Conservation (phyloP, 495 filamentous ascomycete genomes). For the Neurospora hispaniola region DNA sequence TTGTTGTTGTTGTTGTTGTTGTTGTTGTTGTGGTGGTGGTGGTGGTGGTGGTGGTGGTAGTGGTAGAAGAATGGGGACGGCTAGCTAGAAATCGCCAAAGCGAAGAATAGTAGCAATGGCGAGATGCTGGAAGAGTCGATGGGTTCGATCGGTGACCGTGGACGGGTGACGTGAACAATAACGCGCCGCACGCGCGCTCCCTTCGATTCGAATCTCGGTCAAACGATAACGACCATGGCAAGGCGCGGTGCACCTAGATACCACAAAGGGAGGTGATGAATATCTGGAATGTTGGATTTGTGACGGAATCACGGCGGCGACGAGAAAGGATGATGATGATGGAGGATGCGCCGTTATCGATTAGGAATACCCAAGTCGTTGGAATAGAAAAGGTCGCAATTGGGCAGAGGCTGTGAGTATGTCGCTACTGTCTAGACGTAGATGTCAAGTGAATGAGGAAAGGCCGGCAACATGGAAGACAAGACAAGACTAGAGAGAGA, state of each 20-base stretch:
- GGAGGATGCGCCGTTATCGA: background rate
- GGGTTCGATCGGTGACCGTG: constrained; percentile 3
- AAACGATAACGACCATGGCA: background rate
- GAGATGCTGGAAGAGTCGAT: background rate
- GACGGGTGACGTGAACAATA: constrained; percentile 1
- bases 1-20: constrained; percentile 1
- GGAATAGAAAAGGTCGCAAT: background rate
- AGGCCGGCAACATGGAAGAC: background rate
- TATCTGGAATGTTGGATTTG: background rate
- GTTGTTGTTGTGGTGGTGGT: background rate
- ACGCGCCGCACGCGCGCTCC: background rate
- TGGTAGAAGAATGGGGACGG: background rate
- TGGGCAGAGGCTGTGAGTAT: background rate
- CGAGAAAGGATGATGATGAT: background rate
- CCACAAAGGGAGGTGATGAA: background rate
- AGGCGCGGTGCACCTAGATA: background rate
- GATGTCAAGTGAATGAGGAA: background rate
- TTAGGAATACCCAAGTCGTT: background rate
- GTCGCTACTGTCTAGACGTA: background rate
- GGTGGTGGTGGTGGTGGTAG: background rate
- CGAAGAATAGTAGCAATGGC: background rate
- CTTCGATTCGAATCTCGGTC: background rate
- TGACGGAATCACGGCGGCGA: background rate
- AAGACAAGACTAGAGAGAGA: too few species aligned
- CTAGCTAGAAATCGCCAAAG: constrained; percentile 1